These are phyloP conservation scores for Venturiaceae sp. DNA, from an alignment of 2,329 filamentous ascomycete genomes.

Conservation along the genomic window DNA sequence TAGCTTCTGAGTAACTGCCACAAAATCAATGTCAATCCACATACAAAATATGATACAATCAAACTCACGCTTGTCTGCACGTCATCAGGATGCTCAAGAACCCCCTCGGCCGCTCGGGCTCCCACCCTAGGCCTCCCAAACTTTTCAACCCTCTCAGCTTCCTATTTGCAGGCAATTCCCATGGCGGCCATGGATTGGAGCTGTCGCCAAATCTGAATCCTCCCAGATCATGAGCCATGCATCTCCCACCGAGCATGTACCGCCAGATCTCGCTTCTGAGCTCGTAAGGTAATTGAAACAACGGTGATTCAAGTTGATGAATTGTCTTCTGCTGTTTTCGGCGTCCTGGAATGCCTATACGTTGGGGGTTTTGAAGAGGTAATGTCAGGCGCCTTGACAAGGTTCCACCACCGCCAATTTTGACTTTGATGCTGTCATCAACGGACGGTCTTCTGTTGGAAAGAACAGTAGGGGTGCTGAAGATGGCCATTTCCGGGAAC, in stretches of 20 bases:
- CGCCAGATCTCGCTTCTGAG: slow-evolving; percentile 1
- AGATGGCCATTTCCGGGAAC: background rate
- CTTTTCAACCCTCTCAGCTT: background rate
- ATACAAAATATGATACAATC: background rate
- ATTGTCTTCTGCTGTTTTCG: background rate
- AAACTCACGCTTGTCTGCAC: slow-evolving; percentile 3
- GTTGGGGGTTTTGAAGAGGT: background rate
- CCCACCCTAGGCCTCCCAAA: background rate
- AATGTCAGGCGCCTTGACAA: background rate
- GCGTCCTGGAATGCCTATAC: background rate
- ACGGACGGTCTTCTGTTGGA: background rate
- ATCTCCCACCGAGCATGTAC: background rate
- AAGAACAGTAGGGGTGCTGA: background rate
- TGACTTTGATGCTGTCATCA: background rate
- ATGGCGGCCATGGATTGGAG: background rate
- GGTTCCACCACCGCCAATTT: background rate
- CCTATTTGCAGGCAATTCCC: background rate
- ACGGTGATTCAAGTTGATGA: background rate
- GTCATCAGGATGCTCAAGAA: background rate
- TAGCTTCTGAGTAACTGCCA: slow-evolving; percentile 1
- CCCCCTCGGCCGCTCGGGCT: background rate
- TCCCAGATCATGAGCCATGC: background rate
- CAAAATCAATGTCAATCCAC: background rate
- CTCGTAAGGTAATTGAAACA: slow-evolving; percentile 2
- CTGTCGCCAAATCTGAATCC: background rate